A percentile compares a stretch with the other conserved stretches of the same genome.
phyloP scores from a whole-genome alignment of 2,329 filamentous ascomycete species.

The Plectosphaerella sp. region DNA sequence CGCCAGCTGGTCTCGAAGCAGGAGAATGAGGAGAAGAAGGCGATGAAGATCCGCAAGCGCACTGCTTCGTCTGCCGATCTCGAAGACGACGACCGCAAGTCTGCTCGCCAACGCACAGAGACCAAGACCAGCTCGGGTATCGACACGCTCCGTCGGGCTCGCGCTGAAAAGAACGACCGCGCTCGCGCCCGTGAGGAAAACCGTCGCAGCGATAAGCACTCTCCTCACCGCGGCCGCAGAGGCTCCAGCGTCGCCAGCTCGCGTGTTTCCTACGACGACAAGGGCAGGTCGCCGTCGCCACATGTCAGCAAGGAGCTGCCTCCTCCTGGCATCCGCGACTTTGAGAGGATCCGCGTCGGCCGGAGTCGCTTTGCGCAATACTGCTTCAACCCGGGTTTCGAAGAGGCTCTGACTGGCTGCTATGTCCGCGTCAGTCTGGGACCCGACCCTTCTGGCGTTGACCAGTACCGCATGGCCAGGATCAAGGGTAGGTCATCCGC shows the following conservation, averaged over 20 bases:
- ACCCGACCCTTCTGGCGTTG: conserved; percentile 65
- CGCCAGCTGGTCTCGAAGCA: conserved; percentile 68
- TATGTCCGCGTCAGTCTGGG: conserved; percentile 84
- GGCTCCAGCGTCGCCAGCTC: background rate
- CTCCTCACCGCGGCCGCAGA: conserved; percentile 33
- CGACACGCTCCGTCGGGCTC: conserved; percentile 60
- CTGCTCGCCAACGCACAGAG: conserved; percentile 67
- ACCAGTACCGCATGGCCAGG: conserved; percentile 80
- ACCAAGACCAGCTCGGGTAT: conserved; percentile 59
- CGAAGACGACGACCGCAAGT: conserved; percentile 73
- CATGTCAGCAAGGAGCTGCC: conserved; percentile 67
- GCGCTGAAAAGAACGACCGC: conserved; percentile 61
- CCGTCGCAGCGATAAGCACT: conserved; percentile 44
- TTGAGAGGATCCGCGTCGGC: conserved; percentile 79
- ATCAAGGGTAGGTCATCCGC: conserved; percentile 70
- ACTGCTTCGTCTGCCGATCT: conserved; percentile 76
- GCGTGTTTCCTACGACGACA: conserved; percentile 61
- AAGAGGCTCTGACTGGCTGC: conserved; percentile 74
- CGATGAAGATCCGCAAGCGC: conserved; percentile 64
- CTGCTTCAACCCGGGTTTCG: conserved; percentile 90
- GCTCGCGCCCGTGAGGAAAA: conserved; percentile 60
- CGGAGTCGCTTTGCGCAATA: conserved; percentile 83
- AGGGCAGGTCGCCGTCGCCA: conserved; percentile 50
- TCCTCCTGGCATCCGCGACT: conserved; percentile 71
- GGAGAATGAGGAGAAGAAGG: conserved; percentile 56